phyloP scores from a whole-genome alignment of 495 filamentous ascomycete species.

The Aspergillus coremiiformis region DNA sequence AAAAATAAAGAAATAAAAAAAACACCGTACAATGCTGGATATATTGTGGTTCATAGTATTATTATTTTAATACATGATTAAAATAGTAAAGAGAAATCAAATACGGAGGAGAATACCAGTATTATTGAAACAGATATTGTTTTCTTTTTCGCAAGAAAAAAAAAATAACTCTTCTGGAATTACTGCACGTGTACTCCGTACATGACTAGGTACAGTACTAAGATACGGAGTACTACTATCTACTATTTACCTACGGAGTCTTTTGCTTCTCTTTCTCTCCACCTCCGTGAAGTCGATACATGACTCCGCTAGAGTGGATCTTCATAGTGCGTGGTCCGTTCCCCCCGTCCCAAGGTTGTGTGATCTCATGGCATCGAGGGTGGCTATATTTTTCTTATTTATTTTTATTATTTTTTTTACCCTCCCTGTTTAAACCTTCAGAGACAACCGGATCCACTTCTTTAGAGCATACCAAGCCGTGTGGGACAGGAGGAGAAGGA shows the following conservation, averaged over 20 bases:
- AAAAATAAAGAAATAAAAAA: not conserved
- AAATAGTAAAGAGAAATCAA: not conserved
- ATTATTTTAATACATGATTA: not conserved
- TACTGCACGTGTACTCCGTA: too few species aligned
- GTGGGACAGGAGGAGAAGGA: constrained; percentile 8
- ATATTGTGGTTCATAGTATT: too few species aligned
- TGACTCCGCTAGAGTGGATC: not conserved
- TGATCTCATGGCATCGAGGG: constrained; percentile 16
- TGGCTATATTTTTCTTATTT: constrained; percentile 5
- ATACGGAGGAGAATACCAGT: constrained; percentile 5
- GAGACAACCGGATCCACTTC: constrained; percentile 13
- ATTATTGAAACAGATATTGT: not conserved
- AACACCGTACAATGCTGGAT: not conserved
- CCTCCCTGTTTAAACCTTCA: constrained; percentile 2
- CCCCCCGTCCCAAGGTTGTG: constrained; percentile 7
- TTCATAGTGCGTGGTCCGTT: constrained; percentile 3
- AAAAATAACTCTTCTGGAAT: not conserved
- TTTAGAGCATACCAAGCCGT: constrained; percentile 18
- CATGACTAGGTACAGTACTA: too few species aligned
- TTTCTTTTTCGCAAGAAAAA: too few species aligned
- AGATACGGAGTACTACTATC: too few species aligned
- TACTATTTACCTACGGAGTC: too few species aligned
- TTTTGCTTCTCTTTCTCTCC: not conserved
- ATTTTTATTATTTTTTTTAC: not conserved
- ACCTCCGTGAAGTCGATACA: not conserved